Conservation (phyloP, 176 grass and related monocot species). For the Calamus simplicifolius region DNA sequence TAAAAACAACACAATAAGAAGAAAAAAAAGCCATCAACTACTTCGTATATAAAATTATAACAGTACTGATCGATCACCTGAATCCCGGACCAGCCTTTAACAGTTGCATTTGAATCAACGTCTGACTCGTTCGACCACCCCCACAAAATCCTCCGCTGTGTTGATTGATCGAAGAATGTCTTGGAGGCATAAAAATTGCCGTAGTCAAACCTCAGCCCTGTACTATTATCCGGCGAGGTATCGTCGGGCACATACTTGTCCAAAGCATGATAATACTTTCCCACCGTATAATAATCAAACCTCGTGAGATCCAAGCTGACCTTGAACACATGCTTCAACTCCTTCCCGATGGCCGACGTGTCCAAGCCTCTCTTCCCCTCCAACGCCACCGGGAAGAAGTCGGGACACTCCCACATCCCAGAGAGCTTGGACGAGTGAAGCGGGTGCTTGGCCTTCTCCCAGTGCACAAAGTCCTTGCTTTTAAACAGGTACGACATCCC, state of each 20-base stretch:
- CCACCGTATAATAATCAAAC: constrained; percentile 70
- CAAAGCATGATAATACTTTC: constrained; percentile 40
- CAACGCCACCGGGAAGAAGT: constrained; percentile 42
- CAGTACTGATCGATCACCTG: constrained; percentile 62
- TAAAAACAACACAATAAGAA: too few species aligned
- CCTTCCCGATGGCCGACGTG: constrained; percentile 14
- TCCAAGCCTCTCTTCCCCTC: constrained; percentile 43
- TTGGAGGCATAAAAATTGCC: constrained; percentile 93
- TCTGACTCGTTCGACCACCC: constrained; percentile 83
- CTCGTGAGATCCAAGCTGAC: constrained; percentile 37
- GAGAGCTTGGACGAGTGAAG: constrained; percentile 45
- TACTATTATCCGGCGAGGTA: constrained; percentile 31
- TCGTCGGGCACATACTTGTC: constrained; percentile 63
- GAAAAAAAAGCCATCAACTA: background rate
- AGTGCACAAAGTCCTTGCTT: constrained; percentile 57
- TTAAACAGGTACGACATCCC: constrained; percentile 52
- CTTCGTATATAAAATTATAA: too few species aligned
- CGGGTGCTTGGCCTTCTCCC: constrained; percentile 43
- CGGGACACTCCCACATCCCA: constrained; percentile 69
- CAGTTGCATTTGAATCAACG: constrained; percentile 32
- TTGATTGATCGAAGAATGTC: constrained; percentile 61
- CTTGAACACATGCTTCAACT: constrained; percentile 62
- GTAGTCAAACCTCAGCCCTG: constrained; percentile 62
- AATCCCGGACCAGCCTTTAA: constrained; percentile 86
- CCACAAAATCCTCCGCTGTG: constrained; percentile 54